Base-by-base conservation (phyloP, 1,284 basidiomycete species). In the Cutaneotrichosporon spelunceum region DNA sequence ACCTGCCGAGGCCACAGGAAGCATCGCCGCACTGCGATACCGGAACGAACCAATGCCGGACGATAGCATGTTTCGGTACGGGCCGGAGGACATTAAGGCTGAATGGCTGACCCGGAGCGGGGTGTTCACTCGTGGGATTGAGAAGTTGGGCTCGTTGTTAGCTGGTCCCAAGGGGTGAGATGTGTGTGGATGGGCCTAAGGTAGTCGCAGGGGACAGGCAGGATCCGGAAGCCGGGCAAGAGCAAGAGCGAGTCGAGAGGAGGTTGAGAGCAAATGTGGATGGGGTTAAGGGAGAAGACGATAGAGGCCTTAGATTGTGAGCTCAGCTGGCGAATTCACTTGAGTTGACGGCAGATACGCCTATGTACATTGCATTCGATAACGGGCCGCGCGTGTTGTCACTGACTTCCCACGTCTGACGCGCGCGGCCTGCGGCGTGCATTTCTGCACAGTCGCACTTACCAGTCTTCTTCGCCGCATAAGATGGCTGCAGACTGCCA, bases 91-190 rank as follows among this genome's bases (percentile, higher is more conserved):
- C 36, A 68, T 78, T 33, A 52, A 64, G 50, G 57, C 67, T 13
- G 70, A 70, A 23, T 69, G 69, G 72, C 62, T 79, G 21, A 66
- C 57, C n/a, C 61, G 65, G 26, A 75, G 71, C 57, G 26, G 48
- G 21, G 60, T 57, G 57, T 78, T 78, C 58, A 65, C 67, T n/a
- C 26, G 47, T 1, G 76, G 76, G 6, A 72, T 78, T 1, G 65
- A 65, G 45, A 53, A 62, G 45, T 63, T 79, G 42, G 78, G 77
- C 3, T 66, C 68, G 60, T 52, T 78, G 60, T 55, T 79, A 26
- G 70, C 50, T n/a, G 53, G 53, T 9, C 52, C 53, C 70, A 72
- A 6, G 66, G 63, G 6, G 45, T 47, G 34, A 27, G 23, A 10
- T 11, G 24, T 49, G 48, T 27, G 62, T 48, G 57, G 53, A 33